Base-by-base conservation (phyloP, 2,329 filamentous ascomycete genomes). In the Ophiostoma perfectum region DNA sequence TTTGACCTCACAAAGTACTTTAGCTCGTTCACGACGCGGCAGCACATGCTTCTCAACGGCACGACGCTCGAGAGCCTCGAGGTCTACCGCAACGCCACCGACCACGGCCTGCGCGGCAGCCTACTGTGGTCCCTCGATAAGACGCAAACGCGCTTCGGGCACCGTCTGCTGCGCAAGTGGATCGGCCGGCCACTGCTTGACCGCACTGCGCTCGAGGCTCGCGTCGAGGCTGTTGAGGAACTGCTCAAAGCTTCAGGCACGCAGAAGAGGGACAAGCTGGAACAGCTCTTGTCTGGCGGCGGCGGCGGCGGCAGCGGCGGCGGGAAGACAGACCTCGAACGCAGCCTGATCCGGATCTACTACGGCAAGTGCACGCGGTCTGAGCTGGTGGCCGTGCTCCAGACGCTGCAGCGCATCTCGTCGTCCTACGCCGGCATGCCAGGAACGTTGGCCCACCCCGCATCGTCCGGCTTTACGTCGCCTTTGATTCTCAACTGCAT, bases 1-100 rank as follows among this genome's bases (percentile, higher is more conserved):
- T 97, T 99, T 74, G 90, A 97, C 74, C 81, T 99, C 60, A 98
- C 95, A 1, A 97, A 96, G 74, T 97, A 98, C 79, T 99, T 99
- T 75, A 90, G 97, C 73, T 92, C 93, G 2, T 99, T 99, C 79
- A 97, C 91, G 73, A 92, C 93, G 7, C 84, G 93, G 49, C 93
- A 94, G 14, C 93, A 98, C 75, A 98, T 99, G 95, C 82, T 98
- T 4, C 82, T 99, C 70, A 97, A 96, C 75, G 95, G 94, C 62
- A 99, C 97, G 67, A 97, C 94, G 0, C 81, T 99, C 49, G 94
- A 92, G 65, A 97, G 92, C 74, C 84, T 99, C 12, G 95, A 99
- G 76, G 92, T 99, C 1, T 99, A 97, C 76, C 90, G 93, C 70
- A 99, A 99, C 73, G 88, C 93, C 74, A 98, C 94, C 0, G 93